Percentiles rank a stretch among this genome's conserved stretches.
These are phyloP conservation scores for Pyricularia pennisetigena DNA, from an alignment of 2,329 filamentous ascomycete species.

Conservation along the genomic window DNA sequence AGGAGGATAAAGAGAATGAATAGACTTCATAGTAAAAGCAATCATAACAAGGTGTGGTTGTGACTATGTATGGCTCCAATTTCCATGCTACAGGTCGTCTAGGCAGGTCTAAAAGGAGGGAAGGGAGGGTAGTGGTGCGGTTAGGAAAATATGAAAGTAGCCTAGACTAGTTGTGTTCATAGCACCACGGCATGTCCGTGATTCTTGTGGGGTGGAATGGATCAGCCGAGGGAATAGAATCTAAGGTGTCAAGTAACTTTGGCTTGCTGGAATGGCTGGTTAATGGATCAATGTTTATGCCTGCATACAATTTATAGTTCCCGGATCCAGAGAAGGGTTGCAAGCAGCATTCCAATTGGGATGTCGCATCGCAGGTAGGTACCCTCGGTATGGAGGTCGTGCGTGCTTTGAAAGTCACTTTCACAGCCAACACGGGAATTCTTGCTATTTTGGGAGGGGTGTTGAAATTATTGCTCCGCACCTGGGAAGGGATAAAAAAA, in stretches of 20 bases:
- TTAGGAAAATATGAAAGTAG: neutral
- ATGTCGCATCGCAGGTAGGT: neutral
- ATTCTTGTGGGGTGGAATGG: neutral
- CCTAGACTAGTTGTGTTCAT: neutral
- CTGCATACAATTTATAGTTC: neutral
- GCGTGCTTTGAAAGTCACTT: too few species aligned
- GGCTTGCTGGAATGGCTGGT: neutral
- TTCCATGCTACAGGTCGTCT: too few species aligned
- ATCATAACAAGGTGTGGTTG: too few species aligned
- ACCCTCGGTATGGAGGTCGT: too few species aligned
- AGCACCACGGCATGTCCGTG: neutral
- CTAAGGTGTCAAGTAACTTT: neutral
- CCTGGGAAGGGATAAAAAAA: too few species aligned
- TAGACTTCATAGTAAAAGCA: too few species aligned
- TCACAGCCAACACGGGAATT: neutral
- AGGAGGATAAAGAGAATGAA: too few species aligned
- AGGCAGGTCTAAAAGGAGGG: neutral
- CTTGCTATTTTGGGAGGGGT: neutral
- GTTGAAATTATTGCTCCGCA: neutral
- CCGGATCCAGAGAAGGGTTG: neutral
- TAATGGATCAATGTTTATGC: neutral
- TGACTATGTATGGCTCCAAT: too few species aligned
- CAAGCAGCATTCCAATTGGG: neutral
- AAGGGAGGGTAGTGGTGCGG: neutral
- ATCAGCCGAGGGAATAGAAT: neutral